phyloP scores from a whole-genome alignment of 2,329 filamentous ascomycete species.

The Aureobasidium vineae region DNA sequence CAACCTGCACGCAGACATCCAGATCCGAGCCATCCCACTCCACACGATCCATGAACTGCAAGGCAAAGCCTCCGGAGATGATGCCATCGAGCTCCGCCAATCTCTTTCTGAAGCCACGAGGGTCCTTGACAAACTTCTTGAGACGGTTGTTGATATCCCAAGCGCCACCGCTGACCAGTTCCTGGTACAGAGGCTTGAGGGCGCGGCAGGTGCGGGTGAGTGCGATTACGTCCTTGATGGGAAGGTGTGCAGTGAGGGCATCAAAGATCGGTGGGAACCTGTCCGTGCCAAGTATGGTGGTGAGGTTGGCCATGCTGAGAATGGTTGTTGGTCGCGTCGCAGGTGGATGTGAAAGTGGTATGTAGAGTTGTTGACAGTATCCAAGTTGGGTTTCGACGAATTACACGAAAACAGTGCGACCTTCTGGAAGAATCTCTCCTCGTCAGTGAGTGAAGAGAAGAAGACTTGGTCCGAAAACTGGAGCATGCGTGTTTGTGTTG shows the following conservation, averaged over 20 bases:
- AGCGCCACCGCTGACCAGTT: background rate
- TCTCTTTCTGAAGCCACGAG: conserved; percentile 4
- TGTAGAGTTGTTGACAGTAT: background rate
- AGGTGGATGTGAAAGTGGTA: background rate
- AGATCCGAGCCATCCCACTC: conserved; percentile 11
- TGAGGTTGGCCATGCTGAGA: background rate
- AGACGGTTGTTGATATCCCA: conserved; percentile 17
- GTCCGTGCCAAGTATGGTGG: background rate
- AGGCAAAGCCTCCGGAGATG: conserved; percentile 23
- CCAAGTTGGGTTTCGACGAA: background rate
- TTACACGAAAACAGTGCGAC: too few relatives aligned
- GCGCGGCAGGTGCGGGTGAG: conserved; percentile 8
- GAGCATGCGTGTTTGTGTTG: background rate
- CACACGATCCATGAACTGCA: conserved; percentile 15
- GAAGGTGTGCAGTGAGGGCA: background rate
- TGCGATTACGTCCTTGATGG: conserved; percentile 7
- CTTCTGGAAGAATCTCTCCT: background rate
- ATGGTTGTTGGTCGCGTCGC: background rate
- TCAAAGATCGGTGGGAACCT: background rate
- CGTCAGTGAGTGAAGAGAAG: background rate
- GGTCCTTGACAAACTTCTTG: background rate
- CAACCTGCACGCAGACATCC: conserved; percentile 15
- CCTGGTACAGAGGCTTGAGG: background rate
- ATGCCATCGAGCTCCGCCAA: conserved; percentile 13
- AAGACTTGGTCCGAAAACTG: background rate